Conservation (phyloP, 768 basidiomycete species). For the Psilocybe subaeruginosa region DNA sequence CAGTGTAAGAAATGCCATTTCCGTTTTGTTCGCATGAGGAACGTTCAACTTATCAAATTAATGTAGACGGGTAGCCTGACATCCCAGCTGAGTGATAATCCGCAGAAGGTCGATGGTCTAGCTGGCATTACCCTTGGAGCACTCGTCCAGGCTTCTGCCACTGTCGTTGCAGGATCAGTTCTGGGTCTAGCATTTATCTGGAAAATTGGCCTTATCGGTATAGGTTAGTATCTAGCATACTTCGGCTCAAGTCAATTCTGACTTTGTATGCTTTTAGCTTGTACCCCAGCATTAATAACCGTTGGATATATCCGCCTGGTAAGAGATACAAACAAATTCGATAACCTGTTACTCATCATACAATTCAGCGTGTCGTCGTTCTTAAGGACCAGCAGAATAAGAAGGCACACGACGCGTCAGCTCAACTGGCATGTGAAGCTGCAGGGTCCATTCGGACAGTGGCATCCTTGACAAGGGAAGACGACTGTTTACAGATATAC, state of each 20-base stretch:
- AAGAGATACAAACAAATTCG: conserved; percentile 19
- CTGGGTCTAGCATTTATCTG: conserved; percentile 80
- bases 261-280: conserved; percentile 43
- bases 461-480: conserved; percentile 84
- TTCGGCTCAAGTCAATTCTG: background rate
- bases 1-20: conserved; percentile 48
- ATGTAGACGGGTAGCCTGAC: conserved; percentile 78
- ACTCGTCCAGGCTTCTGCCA: conserved; percentile 76
- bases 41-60: background rate
- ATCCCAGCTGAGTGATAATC: conserved; percentile 77
- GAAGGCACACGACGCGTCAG: conserved; percentile 74
- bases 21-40: conserved; percentile 4
- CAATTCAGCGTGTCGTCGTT: conserved; percentile 72
- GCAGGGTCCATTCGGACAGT: conserved; percentile 91
- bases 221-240: conserved; percentile 49
- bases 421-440: conserved; percentile 91
- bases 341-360: background rate
- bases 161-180: conserved; percentile 70
- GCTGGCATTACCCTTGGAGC: conserved; percentile 88
- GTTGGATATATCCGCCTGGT: conserved; percentile 85
- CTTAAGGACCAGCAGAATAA: conserved; percentile 87
- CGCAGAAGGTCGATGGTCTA: conserved; percentile 87
- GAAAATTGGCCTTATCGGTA: conserved; percentile 81
- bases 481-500: conserved; percentile 73
- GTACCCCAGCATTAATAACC: conserved; percentile 67